These are phyloP conservation scores for Puccinia novopanici DNA, from an alignment of 1,284 basidiomycete species.

Conservation along the genomic window DNA sequence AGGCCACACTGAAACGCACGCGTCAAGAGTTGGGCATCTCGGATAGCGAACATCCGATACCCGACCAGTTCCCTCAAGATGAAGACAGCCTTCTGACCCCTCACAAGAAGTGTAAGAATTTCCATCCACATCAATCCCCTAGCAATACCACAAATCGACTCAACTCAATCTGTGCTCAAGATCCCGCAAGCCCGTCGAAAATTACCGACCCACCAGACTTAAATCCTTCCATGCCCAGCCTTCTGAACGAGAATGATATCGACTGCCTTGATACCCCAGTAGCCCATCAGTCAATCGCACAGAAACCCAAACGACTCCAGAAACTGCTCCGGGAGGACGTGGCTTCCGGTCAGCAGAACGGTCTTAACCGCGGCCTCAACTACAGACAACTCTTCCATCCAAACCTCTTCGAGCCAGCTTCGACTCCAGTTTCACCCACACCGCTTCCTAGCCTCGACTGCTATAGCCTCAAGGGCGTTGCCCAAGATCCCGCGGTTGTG, in stretches of 20 bases:
- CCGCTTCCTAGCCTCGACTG: slow-evolving; percentile 1
- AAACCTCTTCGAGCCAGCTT: neutral
- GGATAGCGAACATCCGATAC: neutral
- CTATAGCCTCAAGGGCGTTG: neutral
- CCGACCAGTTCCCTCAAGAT: neutral
- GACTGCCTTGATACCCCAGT: neutral
- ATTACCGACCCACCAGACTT: neutral
- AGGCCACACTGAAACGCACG: neutral
- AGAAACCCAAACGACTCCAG: neutral
- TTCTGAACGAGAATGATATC: neutral
- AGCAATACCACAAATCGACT: neutral
- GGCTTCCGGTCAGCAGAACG: neutral
- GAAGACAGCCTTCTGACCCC: neutral
- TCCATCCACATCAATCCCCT: neutral
- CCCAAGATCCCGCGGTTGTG: neutral
- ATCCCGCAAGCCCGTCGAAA: neutral
- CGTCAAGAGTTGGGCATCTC: neutral
- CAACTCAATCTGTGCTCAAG: neutral
- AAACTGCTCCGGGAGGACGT: slow-evolving; percentile 5
- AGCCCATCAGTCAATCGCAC: neutral
- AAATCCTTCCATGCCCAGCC: neutral
- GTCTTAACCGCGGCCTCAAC: slow-evolving; percentile 1
- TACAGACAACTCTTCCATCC: slow-evolving; percentile 10
- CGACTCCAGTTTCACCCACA: neutral
- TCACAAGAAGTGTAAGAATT: neutral